Evolutionary conservation across 805 yeast genomes (phyloP).

Genomic region (Sugiyamaella smithiae): DNA sequence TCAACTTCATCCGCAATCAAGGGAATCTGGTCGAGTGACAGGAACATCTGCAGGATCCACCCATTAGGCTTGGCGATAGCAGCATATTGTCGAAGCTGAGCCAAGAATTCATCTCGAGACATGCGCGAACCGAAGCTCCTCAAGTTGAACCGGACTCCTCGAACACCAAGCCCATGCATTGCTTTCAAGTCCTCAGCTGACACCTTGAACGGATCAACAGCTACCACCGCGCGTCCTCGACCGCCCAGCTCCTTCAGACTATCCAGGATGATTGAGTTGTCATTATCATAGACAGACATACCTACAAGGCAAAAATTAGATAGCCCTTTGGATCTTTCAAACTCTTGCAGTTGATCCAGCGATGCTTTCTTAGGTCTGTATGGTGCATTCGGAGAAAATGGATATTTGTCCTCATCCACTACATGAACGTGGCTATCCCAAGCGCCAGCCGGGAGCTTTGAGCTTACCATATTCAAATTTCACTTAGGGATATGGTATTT

Average conservation of each 20-base stretch:
- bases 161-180: slow-evolving; percentile 10
- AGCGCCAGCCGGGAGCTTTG: slow-evolving; percentile 4
- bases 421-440: slow-evolving; percentile 17
- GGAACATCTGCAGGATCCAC: slow-evolving; percentile 13
- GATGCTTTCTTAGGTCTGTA: slow-evolving; percentile 5
- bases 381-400: slow-evolving; percentile 9
- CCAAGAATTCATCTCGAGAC: slow-evolving; percentile 1
- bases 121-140: slow-evolving; percentile 3
- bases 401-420: slow-evolving; percentile 6
- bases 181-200: slow-evolving; percentile 3
- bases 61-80: slow-evolving; percentile 1
- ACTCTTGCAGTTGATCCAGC: neutral
- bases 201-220: slow-evolving; percentile 10
- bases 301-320: slow-evolving; percentile 3
- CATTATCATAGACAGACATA: slow-evolving; percentile 8
- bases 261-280: slow-evolving; percentile 5
- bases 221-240: slow-evolving; percentile 12
- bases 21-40: slow-evolving; percentile 11
- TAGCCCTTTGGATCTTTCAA: neutral
- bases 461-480: slow-evolving; percentile 5
- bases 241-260: slow-evolving; percentile 6
- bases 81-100: slow-evolving; percentile 2
- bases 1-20: slow-evolving; percentile 10
- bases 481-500: too few relatives aligned
- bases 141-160: slow-evolving; percentile 12